Percentiles rank a stretch among this genome's conserved stretches.
Conservation (phyloP, 2,329 filamentous ascomycete genomes). For the Calonectria hongkongensis region DNA sequence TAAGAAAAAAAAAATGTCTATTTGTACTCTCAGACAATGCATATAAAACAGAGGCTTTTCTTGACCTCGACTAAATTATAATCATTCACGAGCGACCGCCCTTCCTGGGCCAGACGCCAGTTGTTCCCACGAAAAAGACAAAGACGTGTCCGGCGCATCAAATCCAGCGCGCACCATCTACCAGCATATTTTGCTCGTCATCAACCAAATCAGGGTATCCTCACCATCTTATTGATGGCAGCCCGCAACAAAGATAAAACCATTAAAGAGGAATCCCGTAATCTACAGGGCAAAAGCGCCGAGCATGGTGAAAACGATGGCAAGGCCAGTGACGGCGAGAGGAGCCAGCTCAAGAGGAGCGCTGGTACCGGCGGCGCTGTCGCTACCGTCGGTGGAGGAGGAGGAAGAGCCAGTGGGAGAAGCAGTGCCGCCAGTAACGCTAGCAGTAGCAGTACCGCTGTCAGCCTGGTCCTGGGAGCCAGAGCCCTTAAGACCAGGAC, state of each 20-base stretch:
- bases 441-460: conserved; percentile 68
- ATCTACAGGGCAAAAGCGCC: conserved; percentile 64
- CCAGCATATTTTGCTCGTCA: conserved; percentile 47
- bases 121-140: conserved; percentile 52
- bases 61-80: conserved; percentile 56
- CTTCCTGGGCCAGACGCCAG: conserved; percentile 52
- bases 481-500: conserved; percentile 70
- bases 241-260: conserved; percentile 42
- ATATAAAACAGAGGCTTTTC: conserved; percentile 49
- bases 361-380: conserved; percentile 56
- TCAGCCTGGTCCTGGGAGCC: conserved; percentile 73
- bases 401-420: conserved; percentile 53
- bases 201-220: conserved; percentile 44
- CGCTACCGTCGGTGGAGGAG: conserved; percentile 52
- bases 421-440: conserved; percentile 58
- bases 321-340: conserved; percentile 60
- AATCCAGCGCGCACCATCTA: conserved; percentile 46
- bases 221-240: conserved; percentile 28
- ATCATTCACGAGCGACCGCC: conserved; percentile 52
- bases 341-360: conserved; percentile 56
- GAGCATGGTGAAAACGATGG: conserved; percentile 62
- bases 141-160: conserved; percentile 50
- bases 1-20: conserved; percentile 50
- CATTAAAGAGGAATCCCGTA: conserved; percentile 24
- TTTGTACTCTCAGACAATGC: conserved; percentile 45